These are phyloP conservation scores for Phytophthora sp. DNA, from an alignment of 352 stramenopile genomes.

Conservation along the genomic window DNA sequence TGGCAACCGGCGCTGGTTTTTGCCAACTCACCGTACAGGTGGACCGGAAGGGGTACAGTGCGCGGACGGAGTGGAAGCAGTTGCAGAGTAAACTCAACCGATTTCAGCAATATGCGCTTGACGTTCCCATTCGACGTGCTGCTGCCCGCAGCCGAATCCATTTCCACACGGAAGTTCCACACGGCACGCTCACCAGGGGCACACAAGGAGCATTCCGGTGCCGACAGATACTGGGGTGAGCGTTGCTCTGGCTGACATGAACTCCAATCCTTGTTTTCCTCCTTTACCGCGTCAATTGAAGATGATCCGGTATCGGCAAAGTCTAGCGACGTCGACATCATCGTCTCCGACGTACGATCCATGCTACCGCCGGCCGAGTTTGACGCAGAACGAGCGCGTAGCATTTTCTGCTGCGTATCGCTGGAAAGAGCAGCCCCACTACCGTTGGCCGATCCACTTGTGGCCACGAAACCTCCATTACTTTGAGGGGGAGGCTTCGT, in stretches of 20 bases:
- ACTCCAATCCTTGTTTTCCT: constrained; percentile 92
- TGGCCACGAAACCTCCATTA: constrained; percentile 87
- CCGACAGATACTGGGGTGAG: constrained; percentile 62
- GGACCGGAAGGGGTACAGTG: constrained; percentile 79
- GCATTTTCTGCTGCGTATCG: constrained; percentile 66
- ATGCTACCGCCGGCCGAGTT: constrained; percentile 44
- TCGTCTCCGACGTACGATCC: constrained; percentile 78
- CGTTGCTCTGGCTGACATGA: constrained; percentile 86
- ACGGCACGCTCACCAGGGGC: constrained; percentile 81
- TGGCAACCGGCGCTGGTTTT: constrained; percentile 86
- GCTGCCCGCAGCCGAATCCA: constrained; percentile 59
- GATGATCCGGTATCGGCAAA: constrained; percentile 73
- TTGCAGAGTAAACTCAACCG: constrained; percentile 89
- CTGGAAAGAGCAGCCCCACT: constrained; percentile 47
- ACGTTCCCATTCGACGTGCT: constrained; percentile 56
- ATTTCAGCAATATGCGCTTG: constrained; percentile 87
- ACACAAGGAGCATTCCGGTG: constrained; percentile 80
- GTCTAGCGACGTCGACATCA: constrained; percentile 48
- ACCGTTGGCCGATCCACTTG: constrained; percentile 32
- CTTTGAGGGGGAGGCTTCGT: constrained; percentile 88
- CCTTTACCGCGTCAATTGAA: constrained; percentile 58
- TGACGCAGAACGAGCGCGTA: constrained; percentile 62
- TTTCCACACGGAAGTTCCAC: constrained; percentile 91
- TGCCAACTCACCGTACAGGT: constrained; percentile 86
- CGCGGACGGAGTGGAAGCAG: constrained; percentile 79